Conservation (phyloP, 306 rosid genomes). For the Hippophae rhamnoides region DNA sequence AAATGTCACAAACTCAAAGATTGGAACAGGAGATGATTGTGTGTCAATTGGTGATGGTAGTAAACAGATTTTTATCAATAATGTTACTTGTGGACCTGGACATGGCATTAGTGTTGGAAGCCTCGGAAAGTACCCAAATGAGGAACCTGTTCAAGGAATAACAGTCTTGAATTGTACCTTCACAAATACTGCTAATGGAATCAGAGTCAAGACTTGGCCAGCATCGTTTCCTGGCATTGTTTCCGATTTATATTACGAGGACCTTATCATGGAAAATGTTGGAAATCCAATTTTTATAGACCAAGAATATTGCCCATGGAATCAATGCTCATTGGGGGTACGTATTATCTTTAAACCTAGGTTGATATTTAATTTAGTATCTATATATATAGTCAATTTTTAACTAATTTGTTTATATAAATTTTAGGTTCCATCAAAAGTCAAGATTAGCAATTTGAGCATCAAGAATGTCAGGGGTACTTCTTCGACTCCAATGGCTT, state of each 20-base stretch:
- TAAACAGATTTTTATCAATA: neutral
- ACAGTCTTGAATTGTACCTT: slow-evolving; percentile 8
- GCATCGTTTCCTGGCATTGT: neutral
- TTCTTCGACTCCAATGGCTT: no score
- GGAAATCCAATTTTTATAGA: slow-evolving; percentile 40
- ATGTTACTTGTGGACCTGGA: neutral
- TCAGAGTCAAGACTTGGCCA: slow-evolving; percentile 10
- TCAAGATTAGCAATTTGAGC: no score
- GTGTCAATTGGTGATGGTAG: slow-evolving; percentile 5
- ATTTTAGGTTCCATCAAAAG: no score
- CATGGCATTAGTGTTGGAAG: slow-evolving; percentile 15
- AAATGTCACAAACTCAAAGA: neutral
- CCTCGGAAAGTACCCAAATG: neutral
- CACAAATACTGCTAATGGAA: neutral
- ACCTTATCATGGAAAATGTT: slow-evolving; percentile 30
- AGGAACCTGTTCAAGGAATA: neutral
- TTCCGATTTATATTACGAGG: slow-evolving; percentile 19
- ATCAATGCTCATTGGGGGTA: neutral
- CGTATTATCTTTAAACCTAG: neutral
- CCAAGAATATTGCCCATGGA: slow-evolving; percentile 32
- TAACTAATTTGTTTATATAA: no score
- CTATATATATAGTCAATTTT: no score
- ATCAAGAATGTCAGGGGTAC: no score
- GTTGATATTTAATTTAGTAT: no score
- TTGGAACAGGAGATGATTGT: slow-evolving; percentile 9